A percentile compares a stretch with the other conserved stretches of the same genome.
phyloP scores from a whole-genome alignment of 345 rosid species.

The Citrus mangshanensis region DNA sequence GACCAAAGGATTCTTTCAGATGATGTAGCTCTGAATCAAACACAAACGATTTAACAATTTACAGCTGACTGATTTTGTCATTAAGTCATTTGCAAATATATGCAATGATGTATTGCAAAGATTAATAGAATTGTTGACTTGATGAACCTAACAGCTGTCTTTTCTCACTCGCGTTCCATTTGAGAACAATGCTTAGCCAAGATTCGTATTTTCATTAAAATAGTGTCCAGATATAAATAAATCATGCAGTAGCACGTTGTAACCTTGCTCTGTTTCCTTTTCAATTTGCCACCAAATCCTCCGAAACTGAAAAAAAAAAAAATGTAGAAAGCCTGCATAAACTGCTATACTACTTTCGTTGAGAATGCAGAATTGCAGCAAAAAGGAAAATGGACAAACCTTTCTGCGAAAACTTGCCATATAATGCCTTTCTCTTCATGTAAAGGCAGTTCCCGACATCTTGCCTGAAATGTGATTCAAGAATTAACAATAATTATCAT shows the following conservation, averaged over 20 bases:
- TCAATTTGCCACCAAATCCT: too few species aligned
- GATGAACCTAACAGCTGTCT: not conserved
- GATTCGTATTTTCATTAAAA: not conserved
- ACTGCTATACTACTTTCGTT: too few species aligned
- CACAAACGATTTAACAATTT: not conserved
- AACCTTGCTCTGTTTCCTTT: too few species aligned
- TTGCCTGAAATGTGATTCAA: too few species aligned
- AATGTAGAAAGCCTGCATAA: too few species aligned
- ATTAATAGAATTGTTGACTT: not conserved
- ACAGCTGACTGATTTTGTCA: not conserved
- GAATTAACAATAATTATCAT: too few species aligned
- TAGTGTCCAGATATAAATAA: not conserved
- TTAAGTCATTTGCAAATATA: not conserved
- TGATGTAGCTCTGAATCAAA: constrained; percentile 5
- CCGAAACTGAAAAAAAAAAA: too few species aligned
- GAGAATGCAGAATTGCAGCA: too few species aligned
- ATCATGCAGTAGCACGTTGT: not conserved
- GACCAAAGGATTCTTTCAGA: constrained; percentile 22
- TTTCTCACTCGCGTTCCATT: not conserved
- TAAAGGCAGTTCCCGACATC: too few species aligned
- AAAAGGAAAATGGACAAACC: too few species aligned
- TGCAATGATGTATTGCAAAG: not conserved
- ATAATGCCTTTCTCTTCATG: too few species aligned
- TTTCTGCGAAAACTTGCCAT: too few species aligned
- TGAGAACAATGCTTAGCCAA: not conserved